Base-by-base conservation (phyloP, 2,329 filamentous ascomycete species). In the Blastomyces silverae region DNA sequence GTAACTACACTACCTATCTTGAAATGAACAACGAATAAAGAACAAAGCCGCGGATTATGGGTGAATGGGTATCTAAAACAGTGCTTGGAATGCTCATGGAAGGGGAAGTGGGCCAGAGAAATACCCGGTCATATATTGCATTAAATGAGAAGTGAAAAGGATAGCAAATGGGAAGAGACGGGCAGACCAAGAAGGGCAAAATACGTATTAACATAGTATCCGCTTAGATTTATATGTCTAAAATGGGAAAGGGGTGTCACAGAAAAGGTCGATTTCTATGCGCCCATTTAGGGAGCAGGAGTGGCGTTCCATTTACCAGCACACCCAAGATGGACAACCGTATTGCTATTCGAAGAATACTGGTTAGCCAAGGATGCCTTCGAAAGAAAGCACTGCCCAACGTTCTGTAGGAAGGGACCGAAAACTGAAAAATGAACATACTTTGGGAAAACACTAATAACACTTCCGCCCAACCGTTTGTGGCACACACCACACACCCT, bases 401-500 rank as follows among this genome's bases (percentile, higher is more conserved):
- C 11, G 15, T 25, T 11, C 31, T 39, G 52, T n/a, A 20, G 37
- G 15, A 28, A 28, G 20, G 22, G 44, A 25, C n/a, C 31, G 17
- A 5, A 39, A 62, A 37, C 55, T 10, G 11, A 11, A 28, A 48
- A 34, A 25, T 15, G 46, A 31, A 82, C 84, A 74, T 87, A 91
- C 79, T 96, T 90, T 7, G 92, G 91, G 77, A 94, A 84, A 15
- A 97, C 92, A 52, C 92, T 88, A 66, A 97, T 89, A 22, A 96
- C 94, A 75, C 90, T 96, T 1, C 91, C 89, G 1, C 92, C 93
- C 69, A 99, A 84, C 69, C 94, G 83, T 81, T 97, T 97, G 76
- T 96, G 89, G 75, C 94, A 99, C 20, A 96, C 90, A 15, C 89
- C 88, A 75, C 94, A 99, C 64, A 96, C 88, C 62, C 91, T 83